Percentiles rank a stretch among this genome's conserved stretches.
Evolutionary conservation across 352 stramenopile species (phyloP).

Genomic region (Globisporangium solare): DNA sequence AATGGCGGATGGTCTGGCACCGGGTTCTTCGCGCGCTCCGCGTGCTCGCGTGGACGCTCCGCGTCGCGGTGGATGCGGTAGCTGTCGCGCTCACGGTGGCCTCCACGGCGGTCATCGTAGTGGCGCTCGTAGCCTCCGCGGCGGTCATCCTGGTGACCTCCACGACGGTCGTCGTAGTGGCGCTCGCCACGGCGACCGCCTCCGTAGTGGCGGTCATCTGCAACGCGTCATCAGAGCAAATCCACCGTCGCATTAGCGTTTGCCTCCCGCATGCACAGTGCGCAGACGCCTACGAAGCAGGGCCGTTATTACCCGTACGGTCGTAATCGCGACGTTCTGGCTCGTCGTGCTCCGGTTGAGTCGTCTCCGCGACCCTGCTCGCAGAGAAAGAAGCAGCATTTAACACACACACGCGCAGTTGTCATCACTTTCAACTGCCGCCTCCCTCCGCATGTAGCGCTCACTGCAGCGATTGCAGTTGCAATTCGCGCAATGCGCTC

Average conservation of each 20-base stretch:
- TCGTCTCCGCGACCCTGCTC: constrained; percentile 26
- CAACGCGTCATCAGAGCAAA: not conserved
- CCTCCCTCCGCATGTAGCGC: no score
- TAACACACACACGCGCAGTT: not conserved
- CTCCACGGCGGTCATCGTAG: constrained; percentile 8
- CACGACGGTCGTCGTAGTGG: constrained; percentile 21
- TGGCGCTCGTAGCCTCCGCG: constrained; percentile 14
- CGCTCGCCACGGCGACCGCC: constrained; percentile 20
- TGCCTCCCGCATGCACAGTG: no score
- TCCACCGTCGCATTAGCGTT: no score
- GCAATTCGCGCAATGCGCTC: no score
- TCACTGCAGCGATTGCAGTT: no score
- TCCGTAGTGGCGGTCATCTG: constrained; percentile 23
- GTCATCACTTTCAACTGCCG: no score
- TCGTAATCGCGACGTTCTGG: constrained; percentile 22
- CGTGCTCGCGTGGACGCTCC: constrained; percentile 17
- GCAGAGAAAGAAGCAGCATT: not conserved
- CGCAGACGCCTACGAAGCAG: not conserved
- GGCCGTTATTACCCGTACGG: constrained; percentile 11
- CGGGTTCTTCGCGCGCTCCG: constrained; percentile 62
- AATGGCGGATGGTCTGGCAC: constrained; percentile 72
- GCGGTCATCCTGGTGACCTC: constrained; percentile 20
- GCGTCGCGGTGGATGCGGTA: constrained; percentile 2
- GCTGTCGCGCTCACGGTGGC: constrained; percentile 9
- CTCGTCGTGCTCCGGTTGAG: constrained; percentile 18